phyloP scores from a whole-genome alignment of 805 yeast genomes.

The Kuraishia borneana region DNA sequence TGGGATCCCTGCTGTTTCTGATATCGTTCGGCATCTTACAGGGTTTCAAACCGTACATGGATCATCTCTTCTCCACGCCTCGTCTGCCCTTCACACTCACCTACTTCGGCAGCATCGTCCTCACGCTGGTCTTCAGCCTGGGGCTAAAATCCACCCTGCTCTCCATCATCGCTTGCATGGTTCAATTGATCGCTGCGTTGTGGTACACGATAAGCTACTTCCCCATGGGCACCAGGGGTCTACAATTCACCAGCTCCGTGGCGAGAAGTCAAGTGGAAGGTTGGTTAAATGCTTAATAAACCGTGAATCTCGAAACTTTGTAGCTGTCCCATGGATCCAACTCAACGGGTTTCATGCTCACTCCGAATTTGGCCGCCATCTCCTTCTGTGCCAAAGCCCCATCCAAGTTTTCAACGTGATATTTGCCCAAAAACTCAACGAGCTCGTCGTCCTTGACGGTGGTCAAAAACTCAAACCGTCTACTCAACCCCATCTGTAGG shows the following conservation, averaged over 20 bases:
- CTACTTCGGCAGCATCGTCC: slow-evolving; percentile 60
- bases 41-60: slow-evolving; percentile 68
- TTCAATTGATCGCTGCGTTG: slow-evolving; percentile 69
- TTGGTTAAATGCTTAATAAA: slow-evolving; percentile 12
- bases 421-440: too few species aligned
- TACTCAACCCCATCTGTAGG: slow-evolving; percentile 11
- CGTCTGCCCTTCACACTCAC: slow-evolving; percentile 64
- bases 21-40: slow-evolving; percentile 76
- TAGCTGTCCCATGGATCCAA: not conserved
- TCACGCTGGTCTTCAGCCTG: slow-evolving; percentile 64
- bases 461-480: slow-evolving; percentile 8
- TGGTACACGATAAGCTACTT: slow-evolving; percentile 83
- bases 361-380: not conserved
- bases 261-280: slow-evolving; percentile 21
- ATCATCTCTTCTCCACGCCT: slow-evolving; percentile 57
- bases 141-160: slow-evolving; percentile 51
- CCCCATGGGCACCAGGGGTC: slow-evolving; percentile 79
- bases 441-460: slow-evolving; percentile 7
- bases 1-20: slow-evolving; percentile 76
- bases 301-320: not conserved
- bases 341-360: not conserved
- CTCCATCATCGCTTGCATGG: slow-evolving; percentile 56
- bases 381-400: not conserved
- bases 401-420: not conserved
- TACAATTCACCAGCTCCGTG: slow-evolving; percentile 42